A percentile compares a stretch with the other conserved stretches of the same genome.
These are phyloP conservation scores for Marasmius sp. DNA, from an alignment of 1,284 basidiomycete species.

Conservation along the genomic window DNA sequence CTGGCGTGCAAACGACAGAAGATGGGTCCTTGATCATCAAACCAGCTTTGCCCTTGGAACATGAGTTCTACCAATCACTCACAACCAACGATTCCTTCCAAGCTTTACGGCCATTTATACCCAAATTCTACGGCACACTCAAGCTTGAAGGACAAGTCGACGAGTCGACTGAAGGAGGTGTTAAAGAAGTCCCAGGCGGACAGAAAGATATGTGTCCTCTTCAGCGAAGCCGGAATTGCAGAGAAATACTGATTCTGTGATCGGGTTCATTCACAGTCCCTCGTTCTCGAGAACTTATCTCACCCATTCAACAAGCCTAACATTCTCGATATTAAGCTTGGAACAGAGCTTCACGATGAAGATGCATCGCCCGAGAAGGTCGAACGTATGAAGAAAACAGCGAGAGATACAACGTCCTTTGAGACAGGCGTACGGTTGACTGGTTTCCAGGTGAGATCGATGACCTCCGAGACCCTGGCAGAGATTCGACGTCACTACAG, in stretches of 20 bases:
- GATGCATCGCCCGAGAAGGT: slow-evolving; percentile 75
- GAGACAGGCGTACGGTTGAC: slow-evolving; percentile 83
- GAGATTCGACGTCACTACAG: slow-evolving; percentile 34
- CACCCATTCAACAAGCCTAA: slow-evolving; percentile 77
- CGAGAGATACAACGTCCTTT: slow-evolving; percentile 69
- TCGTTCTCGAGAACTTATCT: slow-evolving; percentile 87
- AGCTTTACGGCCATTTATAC: slow-evolving; percentile 57
- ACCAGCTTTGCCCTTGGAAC: slow-evolving; percentile 71
- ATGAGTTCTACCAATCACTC: slow-evolving; percentile 78
- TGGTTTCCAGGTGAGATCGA: slow-evolving; percentile 77
- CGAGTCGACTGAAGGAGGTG: slow-evolving; percentile 14
- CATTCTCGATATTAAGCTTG: slow-evolving; percentile 91
- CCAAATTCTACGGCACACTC: slow-evolving; percentile 77
- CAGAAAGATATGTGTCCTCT: slow-evolving; percentile 51
- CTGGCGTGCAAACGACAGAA: slow-evolving; percentile 71
- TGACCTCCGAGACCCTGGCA: neutral
- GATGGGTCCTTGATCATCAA: slow-evolving; percentile 87
- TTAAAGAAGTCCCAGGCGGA: slow-evolving; percentile 4
- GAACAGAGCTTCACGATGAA: slow-evolving; percentile 80
- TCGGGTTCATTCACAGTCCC: slow-evolving; percentile 48
- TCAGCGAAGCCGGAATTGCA: slow-evolving; percentile 8
- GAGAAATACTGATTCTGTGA: neutral
- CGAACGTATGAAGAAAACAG: slow-evolving; percentile 74
- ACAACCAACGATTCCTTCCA: slow-evolving; percentile 41
- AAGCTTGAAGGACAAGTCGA: slow-evolving; percentile 62